phyloP scores from a whole-genome alignment of 2,329 filamentous ascomycete species.

The Clonostachys byssicola region DNA sequence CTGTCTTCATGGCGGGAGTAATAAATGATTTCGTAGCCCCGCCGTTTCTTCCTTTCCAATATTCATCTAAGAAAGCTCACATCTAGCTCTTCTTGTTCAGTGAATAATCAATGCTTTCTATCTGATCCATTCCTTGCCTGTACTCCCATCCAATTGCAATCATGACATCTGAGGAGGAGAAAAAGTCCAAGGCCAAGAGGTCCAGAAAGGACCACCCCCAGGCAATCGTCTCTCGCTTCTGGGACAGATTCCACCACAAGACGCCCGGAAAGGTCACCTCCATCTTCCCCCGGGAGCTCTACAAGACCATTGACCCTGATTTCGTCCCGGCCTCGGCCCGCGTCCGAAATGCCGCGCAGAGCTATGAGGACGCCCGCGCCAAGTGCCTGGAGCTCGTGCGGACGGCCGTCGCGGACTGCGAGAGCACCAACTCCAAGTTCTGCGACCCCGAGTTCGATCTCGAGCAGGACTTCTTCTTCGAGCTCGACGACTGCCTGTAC shows the following conservation, averaged over 20 bases:
- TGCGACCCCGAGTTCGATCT: constrained; percentile 39
- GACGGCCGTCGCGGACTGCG: constrained; percentile 32
- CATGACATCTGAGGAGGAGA: no score
- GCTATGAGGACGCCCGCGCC: constrained; percentile 32
- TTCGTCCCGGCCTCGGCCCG: constrained; percentile 11
- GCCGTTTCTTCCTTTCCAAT: no score
- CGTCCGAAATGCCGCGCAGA: constrained; percentile 30
- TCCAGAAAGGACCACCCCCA: constrained; percentile 19
- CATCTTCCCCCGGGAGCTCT: constrained; percentile 36
- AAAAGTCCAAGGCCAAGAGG: neutral
- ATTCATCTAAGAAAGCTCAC: no score
- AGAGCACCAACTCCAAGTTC: constrained; percentile 38
- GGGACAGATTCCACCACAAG: constrained; percentile 33
- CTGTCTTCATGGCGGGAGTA: no score
- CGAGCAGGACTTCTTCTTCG: constrained; percentile 28
- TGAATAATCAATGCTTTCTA: no score
- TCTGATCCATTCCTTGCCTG: no score
- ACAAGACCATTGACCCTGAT: constrained; percentile 18
- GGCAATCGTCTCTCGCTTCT: constrained; percentile 32
- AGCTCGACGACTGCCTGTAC: constrained; percentile 22
- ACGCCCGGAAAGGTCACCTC: constrained; percentile 36
- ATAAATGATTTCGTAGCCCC: no score
- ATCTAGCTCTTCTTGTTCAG: no score
- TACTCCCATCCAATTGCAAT: no score
- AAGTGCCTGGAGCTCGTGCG: constrained; percentile 33